Conservation (phyloP, 1,284 basidiomycete species). For the Ganoderma boninense region DNA sequence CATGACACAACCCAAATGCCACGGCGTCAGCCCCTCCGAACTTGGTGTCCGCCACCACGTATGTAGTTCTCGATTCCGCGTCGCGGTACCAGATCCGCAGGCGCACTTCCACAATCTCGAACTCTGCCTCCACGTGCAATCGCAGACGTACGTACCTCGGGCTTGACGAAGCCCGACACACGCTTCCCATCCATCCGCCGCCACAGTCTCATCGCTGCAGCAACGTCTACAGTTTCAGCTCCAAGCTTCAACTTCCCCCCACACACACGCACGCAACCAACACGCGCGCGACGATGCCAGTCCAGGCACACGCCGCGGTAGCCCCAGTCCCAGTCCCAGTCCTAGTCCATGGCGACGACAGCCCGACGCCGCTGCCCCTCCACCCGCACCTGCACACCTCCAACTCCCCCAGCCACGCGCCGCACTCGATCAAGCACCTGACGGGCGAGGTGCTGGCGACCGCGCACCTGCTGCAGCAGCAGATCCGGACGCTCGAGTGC, state of each 20-base stretch:
- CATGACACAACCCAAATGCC: constrained; percentile 2
- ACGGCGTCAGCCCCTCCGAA: constrained; percentile 15
- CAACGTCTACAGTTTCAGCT: neutral
- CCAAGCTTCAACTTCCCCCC: too few species aligned
- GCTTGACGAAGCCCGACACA: neutral
- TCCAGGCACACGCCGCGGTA: neutral
- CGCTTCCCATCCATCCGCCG: constrained; percentile 4
- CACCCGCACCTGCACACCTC: neutral
- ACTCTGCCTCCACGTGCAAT: neutral
- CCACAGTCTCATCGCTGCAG: neutral
- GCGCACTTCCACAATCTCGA: neutral
- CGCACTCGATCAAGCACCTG: neutral
- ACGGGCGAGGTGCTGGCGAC: constrained; percentile 1
- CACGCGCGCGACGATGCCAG: neutral
- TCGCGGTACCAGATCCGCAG: neutral
- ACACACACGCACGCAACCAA: neutral
- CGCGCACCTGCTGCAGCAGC: constrained; percentile 7
- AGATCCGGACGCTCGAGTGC: constrained; percentile 24
- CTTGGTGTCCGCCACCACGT: constrained; percentile 4
- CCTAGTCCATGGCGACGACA: neutral
- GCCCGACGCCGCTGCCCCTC: neutral
- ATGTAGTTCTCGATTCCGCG: neutral
- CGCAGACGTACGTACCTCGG: neutral
- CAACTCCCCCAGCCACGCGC: neutral
- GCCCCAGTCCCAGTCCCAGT: neutral